These are phyloP conservation scores for Cystobasidium onofrii DNA, from an alignment of 768 basidiomycete species.

Conservation along the genomic window DNA sequence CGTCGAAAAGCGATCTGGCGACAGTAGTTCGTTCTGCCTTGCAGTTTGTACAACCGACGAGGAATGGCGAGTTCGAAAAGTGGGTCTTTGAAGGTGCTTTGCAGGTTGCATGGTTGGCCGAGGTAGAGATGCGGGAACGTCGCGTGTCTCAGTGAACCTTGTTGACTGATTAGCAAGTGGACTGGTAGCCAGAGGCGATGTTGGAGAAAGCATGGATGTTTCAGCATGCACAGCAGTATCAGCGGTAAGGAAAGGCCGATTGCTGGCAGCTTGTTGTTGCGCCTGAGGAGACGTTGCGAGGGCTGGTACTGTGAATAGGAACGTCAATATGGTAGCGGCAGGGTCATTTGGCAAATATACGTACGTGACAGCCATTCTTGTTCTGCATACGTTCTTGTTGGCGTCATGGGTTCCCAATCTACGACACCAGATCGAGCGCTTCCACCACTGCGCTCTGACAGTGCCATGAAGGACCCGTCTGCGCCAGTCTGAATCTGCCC, in stretches of 20 bases:
- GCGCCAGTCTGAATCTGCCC: slow-evolving; percentile 21
- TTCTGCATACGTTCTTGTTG: slow-evolving; percentile 35
- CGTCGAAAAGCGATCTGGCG: slow-evolving; percentile 56
- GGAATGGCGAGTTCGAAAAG: slow-evolving; percentile 30
- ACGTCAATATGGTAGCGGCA: not conserved
- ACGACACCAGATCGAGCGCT: not conserved
- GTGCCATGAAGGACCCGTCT: not conserved
- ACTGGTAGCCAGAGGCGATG: not conserved
- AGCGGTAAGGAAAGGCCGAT: slow-evolving; percentile 5
- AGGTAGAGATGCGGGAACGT: not conserved
- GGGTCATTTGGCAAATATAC: slow-evolving; percentile 14
- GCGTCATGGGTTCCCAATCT: slow-evolving; percentile 43
- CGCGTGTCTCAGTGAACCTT: not conserved
- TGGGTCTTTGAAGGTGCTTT: slow-evolving; percentile 7
- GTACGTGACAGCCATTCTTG: slow-evolving; percentile 19
- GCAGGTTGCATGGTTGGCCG: not conserved
- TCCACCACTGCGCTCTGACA: slow-evolving; percentile 23
- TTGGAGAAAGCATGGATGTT: not conserved
- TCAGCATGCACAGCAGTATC: not conserved
- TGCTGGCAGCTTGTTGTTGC: slow-evolving; percentile 20
- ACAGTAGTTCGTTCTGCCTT: slow-evolving; percentile 14
- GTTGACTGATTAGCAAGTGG: slow-evolving; percentile 1
- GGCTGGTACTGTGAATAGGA: not conserved
- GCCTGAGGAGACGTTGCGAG: not conserved
- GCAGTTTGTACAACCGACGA: slow-evolving; percentile 20